Evolutionary conservation across 208 protist species (phyloP).

Genomic region (Crithidia bombi): DNA sequence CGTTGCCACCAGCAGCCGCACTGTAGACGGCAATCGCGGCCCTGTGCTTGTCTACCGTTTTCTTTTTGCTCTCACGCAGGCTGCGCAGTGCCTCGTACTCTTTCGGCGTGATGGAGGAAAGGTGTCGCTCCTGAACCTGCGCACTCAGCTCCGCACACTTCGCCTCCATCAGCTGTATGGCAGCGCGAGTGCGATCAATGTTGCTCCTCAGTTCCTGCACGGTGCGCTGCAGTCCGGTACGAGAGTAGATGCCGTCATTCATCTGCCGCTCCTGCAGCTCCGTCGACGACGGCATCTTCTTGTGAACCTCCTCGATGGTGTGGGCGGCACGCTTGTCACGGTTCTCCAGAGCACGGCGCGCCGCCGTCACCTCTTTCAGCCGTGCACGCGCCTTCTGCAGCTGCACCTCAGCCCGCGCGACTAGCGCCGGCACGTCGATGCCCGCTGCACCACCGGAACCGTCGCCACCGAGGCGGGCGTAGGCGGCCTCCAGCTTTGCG

Average conservation of each 20-base stretch:
- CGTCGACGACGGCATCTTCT: slow-evolving; percentile 32
- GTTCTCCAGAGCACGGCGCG: slow-evolving; percentile 45
- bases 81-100: slow-evolving; percentile 54
- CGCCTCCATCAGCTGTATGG: slow-evolving; percentile 34
- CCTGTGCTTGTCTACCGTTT: slow-evolving; percentile 32
- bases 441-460: not conserved
- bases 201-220: slow-evolving; percentile 38
- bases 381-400: slow-evolving; percentile 43
- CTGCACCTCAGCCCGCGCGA: slow-evolving; percentile 53
- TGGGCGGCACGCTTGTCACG: slow-evolving; percentile 71
- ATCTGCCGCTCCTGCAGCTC: slow-evolving; percentile 61
- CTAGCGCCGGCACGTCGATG: slow-evolving; percentile 40
- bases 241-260: slow-evolving; percentile 75
- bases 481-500: slow-evolving; percentile 31
- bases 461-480: slow-evolving; percentile 38
- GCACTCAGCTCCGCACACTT: slow-evolving; percentile 55
- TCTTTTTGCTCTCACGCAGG: slow-evolving; percentile 34
- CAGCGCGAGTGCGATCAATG: slow-evolving; percentile 35
- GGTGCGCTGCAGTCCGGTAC: slow-evolving; percentile 48
- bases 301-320: slow-evolving; percentile 60
- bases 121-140: slow-evolving; percentile 31
- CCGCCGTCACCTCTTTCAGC: slow-evolving; percentile 47
- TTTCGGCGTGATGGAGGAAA: slow-evolving; percentile 49
- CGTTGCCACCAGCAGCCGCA: slow-evolving; percentile 21
- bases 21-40: slow-evolving; percentile 58